phyloP scores from a whole-genome alignment of 139 green algal genomes.

The Chlorella sp. region DNA sequence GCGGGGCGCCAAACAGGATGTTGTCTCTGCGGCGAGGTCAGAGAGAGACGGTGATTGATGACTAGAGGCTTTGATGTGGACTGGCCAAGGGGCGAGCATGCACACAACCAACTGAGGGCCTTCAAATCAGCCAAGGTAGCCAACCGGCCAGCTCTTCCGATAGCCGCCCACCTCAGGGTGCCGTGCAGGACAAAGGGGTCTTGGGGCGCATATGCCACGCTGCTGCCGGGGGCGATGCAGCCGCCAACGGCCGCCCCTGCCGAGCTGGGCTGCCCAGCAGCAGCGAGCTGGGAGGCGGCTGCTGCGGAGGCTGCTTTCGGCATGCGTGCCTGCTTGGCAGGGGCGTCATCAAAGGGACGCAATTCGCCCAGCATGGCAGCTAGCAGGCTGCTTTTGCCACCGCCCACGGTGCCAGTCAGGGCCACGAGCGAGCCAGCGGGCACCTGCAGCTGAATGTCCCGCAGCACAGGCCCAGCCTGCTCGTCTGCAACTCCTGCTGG shows the following conservation, averaged over 20 bases:
- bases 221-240: background rate
- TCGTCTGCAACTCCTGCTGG: background rate
- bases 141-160: too few species aligned
- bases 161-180: conserved; percentile 51
- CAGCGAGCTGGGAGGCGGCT: background rate
- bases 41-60: too few species aligned
- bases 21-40: conserved; percentile 43
- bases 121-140: too few species aligned
- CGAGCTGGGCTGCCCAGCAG: background rate
- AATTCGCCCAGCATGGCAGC: conserved; percentile 75
- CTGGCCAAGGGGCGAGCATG: background rate
- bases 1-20: conserved; percentile 40
- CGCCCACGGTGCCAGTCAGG: conserved; percentile 71
- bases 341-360: background rate
- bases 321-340: background rate
- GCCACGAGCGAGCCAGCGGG: conserved; percentile 61
- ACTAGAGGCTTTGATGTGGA: too few species aligned
- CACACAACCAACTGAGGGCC: too few species aligned
- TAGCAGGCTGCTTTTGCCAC: conserved; percentile 80
- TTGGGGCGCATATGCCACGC: conserved; percentile 67
- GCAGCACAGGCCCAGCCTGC: conserved; percentile 22
- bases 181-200: conserved; percentile 68
- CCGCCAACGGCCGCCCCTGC: background rate
- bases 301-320: background rate
- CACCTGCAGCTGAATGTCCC: conserved; percentile 52